Conservation (phyloP, 1,284 basidiomycete species). For the Apiotrichum mycotoxinovorans region DNA sequence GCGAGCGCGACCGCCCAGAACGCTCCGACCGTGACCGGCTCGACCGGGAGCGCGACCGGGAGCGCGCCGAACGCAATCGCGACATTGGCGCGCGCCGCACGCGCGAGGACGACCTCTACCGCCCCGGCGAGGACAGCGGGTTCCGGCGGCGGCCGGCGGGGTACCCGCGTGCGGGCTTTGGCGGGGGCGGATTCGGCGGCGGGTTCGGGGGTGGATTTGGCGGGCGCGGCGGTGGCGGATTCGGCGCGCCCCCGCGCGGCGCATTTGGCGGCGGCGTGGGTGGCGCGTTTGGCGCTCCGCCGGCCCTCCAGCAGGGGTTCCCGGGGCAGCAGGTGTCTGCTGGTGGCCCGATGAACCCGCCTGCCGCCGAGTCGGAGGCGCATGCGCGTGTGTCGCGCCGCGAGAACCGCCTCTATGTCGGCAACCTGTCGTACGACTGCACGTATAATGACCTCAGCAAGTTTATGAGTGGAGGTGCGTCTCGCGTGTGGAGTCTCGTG, state of each 20-base stretch:
- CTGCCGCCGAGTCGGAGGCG: slow-evolving; percentile 78
- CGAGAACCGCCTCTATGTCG: slow-evolving; percentile 97
- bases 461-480: slow-evolving; percentile 99
- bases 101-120: slow-evolving; percentile 5
- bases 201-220: slow-evolving; percentile 59
- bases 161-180: neutral
- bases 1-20: neutral
- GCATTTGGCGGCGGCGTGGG: neutral
- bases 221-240: neutral
- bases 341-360: slow-evolving; percentile 90
- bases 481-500: slow-evolving; percentile 23
- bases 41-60: slow-evolving; percentile 52
- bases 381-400: slow-evolving; percentile 90
- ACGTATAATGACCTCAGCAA: slow-evolving; percentile 96
- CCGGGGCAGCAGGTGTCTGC: no score
- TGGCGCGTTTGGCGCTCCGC: no score
- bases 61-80: slow-evolving; percentile 1
- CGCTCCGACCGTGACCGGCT: slow-evolving; percentile 52
- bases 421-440: slow-evolving; percentile 95
- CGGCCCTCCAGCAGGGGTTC: no score
- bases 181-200: neutral
- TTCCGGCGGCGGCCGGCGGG: slow-evolving; percentile 12
- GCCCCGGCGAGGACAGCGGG: slow-evolving; percentile 7
- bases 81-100: slow-evolving; percentile 18
- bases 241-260: neutral